These are phyloP conservation scores for Lithohypha guttulata DNA, from an alignment of 2,329 filamentous ascomycete species.

Conservation along the genomic window DNA sequence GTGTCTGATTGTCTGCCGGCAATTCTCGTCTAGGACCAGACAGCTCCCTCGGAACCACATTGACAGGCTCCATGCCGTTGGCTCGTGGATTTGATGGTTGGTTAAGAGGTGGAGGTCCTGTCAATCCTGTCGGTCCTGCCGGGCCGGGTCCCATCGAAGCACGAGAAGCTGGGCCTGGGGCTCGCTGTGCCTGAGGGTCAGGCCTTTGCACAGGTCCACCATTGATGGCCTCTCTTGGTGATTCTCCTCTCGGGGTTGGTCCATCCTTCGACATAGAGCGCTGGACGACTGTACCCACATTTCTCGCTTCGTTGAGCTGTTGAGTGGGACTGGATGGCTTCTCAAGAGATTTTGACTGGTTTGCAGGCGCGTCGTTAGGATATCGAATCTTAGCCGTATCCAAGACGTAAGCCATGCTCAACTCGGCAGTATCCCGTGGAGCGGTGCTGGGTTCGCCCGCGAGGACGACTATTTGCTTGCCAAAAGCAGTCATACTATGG, in stretches of 20 bases:
- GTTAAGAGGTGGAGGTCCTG: constrained; percentile 54
- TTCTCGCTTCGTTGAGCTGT: constrained; percentile 36
- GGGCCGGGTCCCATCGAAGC: constrained; percentile 38
- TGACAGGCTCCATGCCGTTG: constrained; percentile 28
- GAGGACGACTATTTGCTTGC: constrained; percentile 83
- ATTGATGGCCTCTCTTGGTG: constrained; percentile 19
- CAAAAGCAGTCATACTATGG: constrained; percentile 93
- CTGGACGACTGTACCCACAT: constrained; percentile 27
- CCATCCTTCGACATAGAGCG: constrained; percentile 34
- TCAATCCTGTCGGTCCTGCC: constrained; percentile 47
- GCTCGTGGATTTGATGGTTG: constrained; percentile 49
- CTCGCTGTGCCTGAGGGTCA: constrained; percentile 9
- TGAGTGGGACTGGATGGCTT: constrained; percentile 29
- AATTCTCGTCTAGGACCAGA: constrained; percentile 31
- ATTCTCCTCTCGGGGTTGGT: constrained; percentile 23
- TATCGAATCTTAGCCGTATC: constrained; percentile 96
- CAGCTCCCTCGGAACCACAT: constrained; percentile 12
- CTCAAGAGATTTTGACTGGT: constrained; percentile 32
- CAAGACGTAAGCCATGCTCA: constrained; percentile 80
- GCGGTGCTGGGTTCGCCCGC: constrained; percentile 91
- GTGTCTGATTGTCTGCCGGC: constrained; percentile 39
- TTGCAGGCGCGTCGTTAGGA: constrained; percentile 56
- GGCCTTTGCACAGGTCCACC: constrained; percentile 21
- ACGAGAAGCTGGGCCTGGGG: too few relatives aligned
- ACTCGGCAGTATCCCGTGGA: constrained; percentile 66